Evolutionary conservation across 2,329 filamentous ascomycete genomes (phyloP).

Genomic region (Beauveria brongniartii): DNA sequence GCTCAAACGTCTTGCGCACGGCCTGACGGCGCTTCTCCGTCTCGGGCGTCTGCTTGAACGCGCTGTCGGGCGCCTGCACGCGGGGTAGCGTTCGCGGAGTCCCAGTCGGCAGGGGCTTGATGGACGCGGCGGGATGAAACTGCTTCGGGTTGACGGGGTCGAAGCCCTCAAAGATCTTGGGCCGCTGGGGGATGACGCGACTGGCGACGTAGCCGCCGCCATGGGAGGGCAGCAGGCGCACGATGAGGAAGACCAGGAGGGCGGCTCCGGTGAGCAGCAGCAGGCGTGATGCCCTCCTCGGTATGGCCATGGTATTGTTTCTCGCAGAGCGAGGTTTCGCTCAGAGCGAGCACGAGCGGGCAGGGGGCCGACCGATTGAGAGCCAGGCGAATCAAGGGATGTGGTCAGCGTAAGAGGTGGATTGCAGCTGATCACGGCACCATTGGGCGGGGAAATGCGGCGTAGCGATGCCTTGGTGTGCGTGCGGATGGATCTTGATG

Average conservation of each 20-base stretch:
- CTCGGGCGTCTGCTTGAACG: constrained; percentile 20
- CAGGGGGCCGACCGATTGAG: neutral
- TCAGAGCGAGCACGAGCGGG: neutral
- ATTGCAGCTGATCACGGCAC: neutral
- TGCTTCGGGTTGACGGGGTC: constrained; percentile 6
- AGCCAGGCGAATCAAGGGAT: neutral
- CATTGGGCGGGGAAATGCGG: neutral
- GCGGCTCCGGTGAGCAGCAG: constrained; percentile 16
- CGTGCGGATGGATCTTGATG: constrained; percentile 5
- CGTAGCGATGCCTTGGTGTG: neutral
- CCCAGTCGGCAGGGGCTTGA: constrained; percentile 30
- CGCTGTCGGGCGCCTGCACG: constrained; percentile 33
- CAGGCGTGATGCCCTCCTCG: constrained; percentile 18
- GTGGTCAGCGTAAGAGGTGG: neutral
- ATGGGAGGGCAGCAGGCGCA: constrained; percentile 16
- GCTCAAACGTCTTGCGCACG: constrained; percentile 42
- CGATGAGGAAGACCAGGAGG: constrained; percentile 17
- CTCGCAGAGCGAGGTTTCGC: neutral
- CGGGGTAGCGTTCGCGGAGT: constrained; percentile 18
- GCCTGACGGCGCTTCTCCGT: constrained; percentile 30
- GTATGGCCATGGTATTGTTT: constrained; percentile 14
- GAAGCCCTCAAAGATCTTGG: constrained; percentile 6
- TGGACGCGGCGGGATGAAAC: constrained; percentile 22
- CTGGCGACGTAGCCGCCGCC: constrained; percentile 17
- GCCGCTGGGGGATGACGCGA: constrained; percentile 11